These are phyloP conservation scores for Coriaria nepalensis DNA, from an alignment of 306 rosid genomes.

Conservation along the genomic window DNA sequence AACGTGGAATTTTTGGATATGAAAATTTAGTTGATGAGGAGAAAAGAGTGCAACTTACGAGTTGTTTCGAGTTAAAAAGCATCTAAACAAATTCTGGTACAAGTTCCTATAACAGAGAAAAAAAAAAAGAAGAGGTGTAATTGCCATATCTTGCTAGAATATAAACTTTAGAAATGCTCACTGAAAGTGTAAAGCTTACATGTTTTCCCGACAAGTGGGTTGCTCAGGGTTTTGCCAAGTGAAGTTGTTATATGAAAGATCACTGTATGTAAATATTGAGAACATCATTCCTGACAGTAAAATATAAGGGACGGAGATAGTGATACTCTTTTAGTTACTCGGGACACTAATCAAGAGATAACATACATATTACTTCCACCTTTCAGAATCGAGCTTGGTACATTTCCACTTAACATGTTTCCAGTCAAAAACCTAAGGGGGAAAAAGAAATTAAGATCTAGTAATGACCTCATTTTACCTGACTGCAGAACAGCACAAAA, in stretches of 20 bases:
- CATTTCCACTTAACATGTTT: slow-evolving; percentile 52
- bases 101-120: slow-evolving; percentile 42
- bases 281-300: background rate
- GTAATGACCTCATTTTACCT: background rate
- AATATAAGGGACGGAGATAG: background rate
- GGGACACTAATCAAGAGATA: background rate
- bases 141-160: slow-evolving; percentile 2
- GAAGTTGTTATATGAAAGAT: slow-evolving; percentile 87
- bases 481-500: slow-evolving; percentile 9
- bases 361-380: slow-evolving; percentile 64
- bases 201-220: slow-evolving; percentile 38
- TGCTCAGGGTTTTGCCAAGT: slow-evolving; percentile 48
- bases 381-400: slow-evolving; percentile 51
- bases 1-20: slow-evolving; percentile 5
- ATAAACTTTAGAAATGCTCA: slow-evolving; percentile 8
- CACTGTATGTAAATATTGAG: slow-evolving; percentile 37
- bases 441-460: slow-evolving; percentile 8
- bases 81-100: slow-evolving; percentile 55
- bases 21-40: background rate
- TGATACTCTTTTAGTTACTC: background rate
- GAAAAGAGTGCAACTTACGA: slow-evolving; percentile 31
- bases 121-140: slow-evolving; percentile 16
- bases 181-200: slow-evolving; percentile 25
- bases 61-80: slow-evolving; percentile 31
- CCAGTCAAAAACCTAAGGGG: slow-evolving; percentile 56